Evolutionary conservation across 768 basidiomycete genomes (phyloP), one percentile per base, ranked within the genome.

Genomic region (Pholiota molesta): DNA sequence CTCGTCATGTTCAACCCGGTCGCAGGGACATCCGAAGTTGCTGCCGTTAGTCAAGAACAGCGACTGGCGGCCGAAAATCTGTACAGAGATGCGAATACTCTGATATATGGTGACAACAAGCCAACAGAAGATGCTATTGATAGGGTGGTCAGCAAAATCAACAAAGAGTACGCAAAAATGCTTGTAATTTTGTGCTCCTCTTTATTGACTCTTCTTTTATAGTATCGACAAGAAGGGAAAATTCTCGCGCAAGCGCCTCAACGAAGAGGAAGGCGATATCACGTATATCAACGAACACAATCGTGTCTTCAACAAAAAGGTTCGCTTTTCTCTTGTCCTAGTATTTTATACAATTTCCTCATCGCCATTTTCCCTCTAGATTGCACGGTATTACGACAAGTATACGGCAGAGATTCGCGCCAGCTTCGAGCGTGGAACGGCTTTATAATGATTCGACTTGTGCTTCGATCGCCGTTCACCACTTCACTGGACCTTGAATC

Each of bases 201-300:
- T 51, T 52, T 44, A 23, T n/a, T 35, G 4, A 47, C 5, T 9
- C 14, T 19, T 10, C 3, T 17, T 11, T 47, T 26, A 1, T 66
- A 96, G 94, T 68, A 86, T 95, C 67, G 94, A 95, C 79, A 92
- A 94, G 80, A 91, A 93, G 74, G 81, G 85, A 71, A 95, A 92
- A 71, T 94, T 94, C 78, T 95, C 92, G 42, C 84, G 95, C 66
- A 97, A 97, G 77, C 83, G 83, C 67, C 85, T 80, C 73, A 95
- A 97, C 79, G 95, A 98, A 69, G 92, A 93, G 55, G 91, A 96
- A 63, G 95, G 93, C 57, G 96, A 98, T 67, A 92, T 99, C 74
- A 99, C 95, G 5, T 99, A 99, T 73, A 99, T 99, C 85, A 99
- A 99, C 81, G 94, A 99, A 76, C 90, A 91, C 75, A 96, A 98